These are phyloP conservation scores for Globisporangium okanoganense DNA, from an alignment of 352 stramenopile species.

Conservation along the genomic window DNA sequence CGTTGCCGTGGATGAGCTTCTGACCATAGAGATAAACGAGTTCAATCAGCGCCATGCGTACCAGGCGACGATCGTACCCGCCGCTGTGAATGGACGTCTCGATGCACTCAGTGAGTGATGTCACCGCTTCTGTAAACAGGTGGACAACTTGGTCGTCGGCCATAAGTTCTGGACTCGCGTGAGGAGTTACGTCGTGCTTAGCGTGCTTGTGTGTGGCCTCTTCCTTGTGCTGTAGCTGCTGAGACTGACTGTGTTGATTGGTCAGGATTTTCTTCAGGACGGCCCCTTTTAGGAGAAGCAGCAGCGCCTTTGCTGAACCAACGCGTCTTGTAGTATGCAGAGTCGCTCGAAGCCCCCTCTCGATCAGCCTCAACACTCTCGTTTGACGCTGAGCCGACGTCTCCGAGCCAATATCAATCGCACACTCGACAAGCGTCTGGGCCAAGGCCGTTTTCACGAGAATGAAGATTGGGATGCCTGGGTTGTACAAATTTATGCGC, in stretches of 20 bases:
- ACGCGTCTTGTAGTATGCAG: slow-evolving; percentile 43
- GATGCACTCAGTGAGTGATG: slow-evolving; percentile 28
- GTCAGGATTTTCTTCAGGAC: slow-evolving; percentile 45
- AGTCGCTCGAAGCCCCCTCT: slow-evolving; percentile 33
- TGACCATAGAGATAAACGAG: slow-evolving; percentile 58
- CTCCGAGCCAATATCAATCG: slow-evolving; percentile 18
- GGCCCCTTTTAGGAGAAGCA: slow-evolving; percentile 50
- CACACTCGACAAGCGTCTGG: slow-evolving; percentile 43
- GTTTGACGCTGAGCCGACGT: slow-evolving; percentile 16
- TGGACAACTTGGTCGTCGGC: neutral
- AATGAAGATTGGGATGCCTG: slow-evolving; percentile 46
- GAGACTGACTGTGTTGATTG: slow-evolving; percentile 1
- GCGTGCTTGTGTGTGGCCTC: slow-evolving; percentile 3
- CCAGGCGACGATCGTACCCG: slow-evolving; percentile 53
- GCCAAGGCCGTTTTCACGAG: slow-evolving; percentile 46
- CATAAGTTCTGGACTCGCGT: neutral
- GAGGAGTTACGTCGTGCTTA: neutral
- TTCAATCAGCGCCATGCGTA: slow-evolving; percentile 49
- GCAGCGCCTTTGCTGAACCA: slow-evolving; percentile 30
- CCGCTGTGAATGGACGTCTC: slow-evolving; percentile 36
- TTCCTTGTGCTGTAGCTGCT: neutral
- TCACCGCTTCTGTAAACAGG: slow-evolving; percentile 15
- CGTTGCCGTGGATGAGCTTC: slow-evolving; percentile 33
- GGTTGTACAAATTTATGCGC: slow-evolving; percentile 52
- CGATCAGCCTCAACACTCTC: slow-evolving; percentile 27